Evolutionary conservation across 192 early-diverging fungal genomes (phyloP), one percentile per base, ranked within the genome.

Genomic region (Irineochytrium annulatum): DNA sequence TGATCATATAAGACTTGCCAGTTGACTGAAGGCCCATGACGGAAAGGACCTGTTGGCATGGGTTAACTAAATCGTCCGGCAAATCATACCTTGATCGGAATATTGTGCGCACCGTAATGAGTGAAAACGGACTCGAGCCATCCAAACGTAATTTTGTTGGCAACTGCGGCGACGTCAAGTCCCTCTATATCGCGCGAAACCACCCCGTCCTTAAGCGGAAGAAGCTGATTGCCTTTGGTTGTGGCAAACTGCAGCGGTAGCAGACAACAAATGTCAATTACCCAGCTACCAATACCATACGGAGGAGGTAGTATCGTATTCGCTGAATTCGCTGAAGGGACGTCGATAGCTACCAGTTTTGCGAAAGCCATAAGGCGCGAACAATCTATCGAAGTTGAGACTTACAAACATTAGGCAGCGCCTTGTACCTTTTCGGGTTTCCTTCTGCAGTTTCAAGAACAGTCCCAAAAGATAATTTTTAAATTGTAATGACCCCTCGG

Each of bases 1-100:
- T 62, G 30, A 62, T 3, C 60, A 30, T 46, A 20, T 60, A 62
- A 3, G 51, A 56, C 30, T 62, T 62, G 17, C 60, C 60, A 2
- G 34, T 22, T 6, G 20, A 28, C 35, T 62, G 60, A 20, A 55
- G 24, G n/a, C 60, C 60, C 60, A 62, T 62, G 3, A 16, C 26
- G 2, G 60, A 62, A 27, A 62, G 28, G 17, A 62, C 60, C 14
- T 59, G 52, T 37, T 0, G 27, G 16, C 6, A 59, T 24, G 19
- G 32, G 44, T 59, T 59, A 59, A 14, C 13, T 27, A 17, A 28
- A 14, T 48, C 5, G 30, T n/a, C 14, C 52, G 13, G 13, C 11
- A 14, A 22, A 53, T 59, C 43, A 56, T 27, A 53, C 24, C 34
- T 49, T 32, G 20, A 56, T 43, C 20, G 1, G 5, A 11, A 20